A percentile compares a stretch with the other conserved stretches of the same genome.
These are phyloP conservation scores for Phytopythium mirpurense DNA, from an alignment of 352 stramenopile species.

Conservation along the genomic window DNA sequence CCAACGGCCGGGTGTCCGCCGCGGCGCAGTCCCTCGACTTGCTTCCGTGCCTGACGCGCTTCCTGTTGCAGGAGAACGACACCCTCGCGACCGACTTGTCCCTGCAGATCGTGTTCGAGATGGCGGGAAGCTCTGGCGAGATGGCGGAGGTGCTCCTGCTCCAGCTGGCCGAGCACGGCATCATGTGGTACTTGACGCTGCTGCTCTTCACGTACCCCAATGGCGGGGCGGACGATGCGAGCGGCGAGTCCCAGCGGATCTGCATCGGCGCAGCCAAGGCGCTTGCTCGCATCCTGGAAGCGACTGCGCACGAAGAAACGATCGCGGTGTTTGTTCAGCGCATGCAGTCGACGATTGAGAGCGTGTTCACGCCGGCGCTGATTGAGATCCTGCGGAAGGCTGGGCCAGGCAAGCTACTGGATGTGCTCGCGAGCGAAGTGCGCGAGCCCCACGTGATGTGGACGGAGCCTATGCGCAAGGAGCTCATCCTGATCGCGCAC, in stretches of 20 bases:
- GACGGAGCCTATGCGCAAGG: conserved; percentile 77
- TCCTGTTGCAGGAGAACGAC: conserved; percentile 64
- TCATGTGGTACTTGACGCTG: conserved; percentile 83
- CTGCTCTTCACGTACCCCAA: conserved; percentile 64
- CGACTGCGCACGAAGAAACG: conserved; percentile 61
- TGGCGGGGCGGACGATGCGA: conserved; percentile 20
- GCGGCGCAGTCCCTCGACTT: conserved; percentile 79
- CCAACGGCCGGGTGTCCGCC: conserved; percentile 73
- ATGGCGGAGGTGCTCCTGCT: conserved; percentile 80
- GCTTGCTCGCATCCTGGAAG: conserved; percentile 61
- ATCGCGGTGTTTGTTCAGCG: conserved; percentile 72
- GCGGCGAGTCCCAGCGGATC: conserved; percentile 51
- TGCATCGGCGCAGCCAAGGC: conserved; percentile 70
- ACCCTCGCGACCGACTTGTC: conserved; percentile 66
- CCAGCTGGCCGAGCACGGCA: conserved; percentile 73
- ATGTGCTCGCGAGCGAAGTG: conserved; percentile 67
- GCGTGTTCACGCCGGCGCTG: conserved; percentile 69
- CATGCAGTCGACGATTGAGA: conserved; percentile 84
- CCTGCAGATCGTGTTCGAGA: conserved; percentile 78
- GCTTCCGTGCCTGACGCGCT: conserved; percentile 72
- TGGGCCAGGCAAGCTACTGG: conserved; percentile 60
- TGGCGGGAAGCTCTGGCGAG: conserved; percentile 70
- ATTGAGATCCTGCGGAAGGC: conserved; percentile 66
- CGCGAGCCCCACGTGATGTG: conserved; percentile 84
- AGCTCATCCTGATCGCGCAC: conserved; percentile 62